Percentiles rank a stretch among this genome's conserved stretches.
Evolutionary conservation across 176 grass and related monocot genomes (phyloP).

Genomic region (Phyllostachys edulis): DNA sequence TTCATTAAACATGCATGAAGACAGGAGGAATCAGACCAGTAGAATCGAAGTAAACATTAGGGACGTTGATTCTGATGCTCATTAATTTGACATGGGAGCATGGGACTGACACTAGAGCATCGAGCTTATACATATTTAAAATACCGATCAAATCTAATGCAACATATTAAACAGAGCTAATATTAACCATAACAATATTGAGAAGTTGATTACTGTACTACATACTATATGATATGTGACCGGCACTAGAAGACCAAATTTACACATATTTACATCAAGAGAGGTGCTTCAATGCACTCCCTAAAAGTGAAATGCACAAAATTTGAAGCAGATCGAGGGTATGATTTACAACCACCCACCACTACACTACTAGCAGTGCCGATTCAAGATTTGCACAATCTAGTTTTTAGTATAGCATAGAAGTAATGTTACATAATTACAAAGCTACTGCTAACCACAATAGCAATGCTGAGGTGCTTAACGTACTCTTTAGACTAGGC

Average conservation of each 20-base stretch:
- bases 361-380: background rate
- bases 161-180: background rate
- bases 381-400: background rate
- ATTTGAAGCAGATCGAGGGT: background rate
- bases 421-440: background rate
- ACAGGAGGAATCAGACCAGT: background rate
- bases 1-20: constrained; percentile 9
- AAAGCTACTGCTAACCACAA: background rate
- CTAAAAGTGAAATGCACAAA: constrained; percentile 15
- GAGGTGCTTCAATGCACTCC: background rate
- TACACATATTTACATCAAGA: constrained; percentile 1
- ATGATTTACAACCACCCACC: background rate
- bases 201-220: background rate
- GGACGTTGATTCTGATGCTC: background rate
- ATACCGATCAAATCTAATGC: background rate
- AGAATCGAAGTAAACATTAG: constrained; percentile 5
- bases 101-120: constrained; percentile 16
- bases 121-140: background rate
- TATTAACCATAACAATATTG: background rate
- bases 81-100: constrained; percentile 19
- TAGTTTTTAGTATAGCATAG: background rate
- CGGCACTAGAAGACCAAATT: background rate
- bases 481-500: background rate
- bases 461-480: background rate
- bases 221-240: background rate